A percentile compares a stretch with the other conserved stretches of the same genome.
These are phyloP conservation scores for Chlamydomonas asymmetrica DNA, from an alignment of 139 green algal species.

Conservation along the genomic window DNA sequence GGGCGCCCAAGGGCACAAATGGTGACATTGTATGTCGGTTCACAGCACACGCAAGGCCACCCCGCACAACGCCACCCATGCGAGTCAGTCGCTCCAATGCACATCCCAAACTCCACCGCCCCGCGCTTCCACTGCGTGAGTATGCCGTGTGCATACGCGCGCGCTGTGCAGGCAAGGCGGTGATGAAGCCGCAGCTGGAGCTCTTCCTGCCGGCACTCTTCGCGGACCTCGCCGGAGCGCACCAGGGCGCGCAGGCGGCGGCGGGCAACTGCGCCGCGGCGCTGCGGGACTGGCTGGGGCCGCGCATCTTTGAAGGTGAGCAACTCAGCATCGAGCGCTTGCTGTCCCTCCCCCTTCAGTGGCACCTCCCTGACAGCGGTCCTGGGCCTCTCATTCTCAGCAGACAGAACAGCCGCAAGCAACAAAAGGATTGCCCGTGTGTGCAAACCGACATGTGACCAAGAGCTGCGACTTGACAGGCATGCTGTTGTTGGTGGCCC, in stretches of 20 bases:
- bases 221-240: conserved; percentile 51
- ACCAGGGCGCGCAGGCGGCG: conserved; percentile 68
- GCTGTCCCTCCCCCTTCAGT: too few relatives aligned
- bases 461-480: too few relatives aligned
- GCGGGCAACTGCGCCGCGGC: conserved; percentile 54
- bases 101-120: background rate
- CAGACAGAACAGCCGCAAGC: too few relatives aligned
- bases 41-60: background rate
- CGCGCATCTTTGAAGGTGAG: conserved; percentile 39
- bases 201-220: conserved; percentile 76
- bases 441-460: too few relatives aligned
- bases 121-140: background rate
- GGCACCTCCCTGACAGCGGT: too few relatives aligned
- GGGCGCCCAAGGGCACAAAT: background rate
- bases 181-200: conserved; percentile 80
- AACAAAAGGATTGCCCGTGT: too few relatives aligned
- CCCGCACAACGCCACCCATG: background rate
- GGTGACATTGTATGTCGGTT: background rate
- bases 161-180: conserved; percentile 36
- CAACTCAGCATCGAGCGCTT: too few relatives aligned
- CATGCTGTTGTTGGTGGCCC: too few relatives aligned
- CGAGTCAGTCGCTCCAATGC: background rate
- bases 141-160: background rate
- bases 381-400: too few relatives aligned
- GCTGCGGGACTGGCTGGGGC: conserved; percentile 72